These are phyloP conservation scores for Camelina sativa DNA, from an alignment of 345 rosid genomes.

Conservation along the genomic window DNA sequence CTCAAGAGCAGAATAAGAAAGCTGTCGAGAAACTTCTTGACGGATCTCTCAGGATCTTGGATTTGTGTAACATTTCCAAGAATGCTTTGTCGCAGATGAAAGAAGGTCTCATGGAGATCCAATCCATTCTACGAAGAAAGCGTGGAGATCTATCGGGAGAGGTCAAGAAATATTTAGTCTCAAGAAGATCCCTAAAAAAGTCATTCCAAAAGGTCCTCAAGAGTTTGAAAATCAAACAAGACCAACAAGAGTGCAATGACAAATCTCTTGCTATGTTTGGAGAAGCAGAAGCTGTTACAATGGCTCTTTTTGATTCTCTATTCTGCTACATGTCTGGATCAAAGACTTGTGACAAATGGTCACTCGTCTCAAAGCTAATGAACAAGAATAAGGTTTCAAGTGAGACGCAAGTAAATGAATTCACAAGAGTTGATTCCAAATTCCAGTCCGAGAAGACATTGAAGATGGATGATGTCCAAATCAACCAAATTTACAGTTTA, in stretches of 20 bases:
- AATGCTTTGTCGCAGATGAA: conserved; percentile 45
- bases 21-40: conserved; percentile 41
- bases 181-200: conserved; percentile 33
- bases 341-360: conserved; percentile 19
- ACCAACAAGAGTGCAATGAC: not conserved
- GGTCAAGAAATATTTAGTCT: conserved; percentile 33
- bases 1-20: conserved; percentile 38
- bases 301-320: conserved; percentile 38
- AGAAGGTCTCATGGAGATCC: conserved; percentile 39
- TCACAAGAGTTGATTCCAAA: conserved; percentile 32
- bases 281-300: conserved; percentile 42
- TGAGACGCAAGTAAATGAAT: conserved; percentile 19
- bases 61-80: conserved; percentile 39
- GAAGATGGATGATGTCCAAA: conserved; percentile 36
- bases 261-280: conserved; percentile 23
- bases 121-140: conserved; percentile 38
- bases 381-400: conserved; percentile 11
- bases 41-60: conserved; percentile 44
- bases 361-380: conserved; percentile 30
- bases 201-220: conserved; percentile 29
- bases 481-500: not conserved
- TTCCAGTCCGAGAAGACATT: conserved; percentile 24
- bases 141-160: conserved; percentile 19
- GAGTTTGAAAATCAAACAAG: conserved; percentile 9
- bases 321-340: conserved; percentile 38